These are phyloP conservation scores for Metschnikowia proteae DNA, from an alignment of 805 yeast genomes.

Conservation along the genomic window DNA sequence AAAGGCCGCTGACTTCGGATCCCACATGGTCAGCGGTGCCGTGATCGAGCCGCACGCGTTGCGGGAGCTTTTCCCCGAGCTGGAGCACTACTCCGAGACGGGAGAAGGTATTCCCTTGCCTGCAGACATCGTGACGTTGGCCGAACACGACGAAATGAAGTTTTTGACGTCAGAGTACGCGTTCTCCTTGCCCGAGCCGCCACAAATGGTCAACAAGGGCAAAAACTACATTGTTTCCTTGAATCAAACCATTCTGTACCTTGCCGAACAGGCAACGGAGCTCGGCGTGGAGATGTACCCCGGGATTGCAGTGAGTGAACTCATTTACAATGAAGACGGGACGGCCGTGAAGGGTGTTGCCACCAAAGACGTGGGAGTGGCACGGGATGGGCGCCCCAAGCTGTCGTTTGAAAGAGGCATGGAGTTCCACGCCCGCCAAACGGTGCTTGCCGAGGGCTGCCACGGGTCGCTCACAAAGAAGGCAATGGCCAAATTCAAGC, in stretches of 20 bases:
- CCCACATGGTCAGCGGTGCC: constrained; percentile 91
- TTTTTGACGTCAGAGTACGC: constrained; percentile 58
- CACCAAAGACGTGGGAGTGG: constrained; percentile 87
- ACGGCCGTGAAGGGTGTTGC: constrained; percentile 78
- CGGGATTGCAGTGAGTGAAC: constrained; percentile 79
- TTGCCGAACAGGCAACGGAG: constrained; percentile 87
- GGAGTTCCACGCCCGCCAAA: constrained; percentile 90
- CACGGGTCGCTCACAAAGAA: constrained; percentile 90
- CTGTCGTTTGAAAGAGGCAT: constrained; percentile 90
- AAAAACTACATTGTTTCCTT: constrained; percentile 83
- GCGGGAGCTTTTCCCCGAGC: constrained; percentile 75
- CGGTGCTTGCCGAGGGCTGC: constrained; percentile 96
- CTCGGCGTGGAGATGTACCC: constrained; percentile 93
- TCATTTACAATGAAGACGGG: constrained; percentile 55
- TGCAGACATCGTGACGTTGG: constrained; percentile 67
- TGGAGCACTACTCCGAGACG: constrained; percentile 47
- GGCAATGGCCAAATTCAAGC: constrained; percentile 61
- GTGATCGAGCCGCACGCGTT: constrained; percentile 88
- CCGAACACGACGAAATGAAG: constrained; percentile 69
- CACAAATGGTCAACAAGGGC: constrained; percentile 78
- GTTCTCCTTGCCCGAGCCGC: constrained; percentile 86
- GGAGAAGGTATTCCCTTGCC: constrained; percentile 74
- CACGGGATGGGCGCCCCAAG: constrained; percentile 70
- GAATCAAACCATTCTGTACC: constrained; percentile 73
- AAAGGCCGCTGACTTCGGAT: constrained; percentile 90